Evolutionary conservation across 2,329 filamentous ascomycete genomes (phyloP), one percentile per base, ranked within the genome.

Genomic region (Zopfia rhizophila): DNA sequence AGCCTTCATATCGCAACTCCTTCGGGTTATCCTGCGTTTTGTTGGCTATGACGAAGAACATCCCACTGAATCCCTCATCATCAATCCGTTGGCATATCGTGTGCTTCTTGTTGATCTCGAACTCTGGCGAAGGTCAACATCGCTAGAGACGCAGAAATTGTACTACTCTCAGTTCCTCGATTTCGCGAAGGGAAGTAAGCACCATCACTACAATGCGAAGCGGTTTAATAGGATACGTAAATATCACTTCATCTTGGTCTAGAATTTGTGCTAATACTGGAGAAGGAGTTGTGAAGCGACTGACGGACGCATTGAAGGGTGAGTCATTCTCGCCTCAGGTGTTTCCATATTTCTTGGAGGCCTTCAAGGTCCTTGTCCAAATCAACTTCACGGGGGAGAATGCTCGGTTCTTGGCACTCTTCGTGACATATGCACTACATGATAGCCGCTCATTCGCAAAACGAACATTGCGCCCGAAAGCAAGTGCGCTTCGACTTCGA

Each of bases 1-100:
- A 50, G 66, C 68, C 2, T 72, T 87, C 33, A 75, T 81, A 12
- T 68, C 77, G 38, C 72, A 88, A 53, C 77, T 97, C 7, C 79
- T 99, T 5, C 86, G 85, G 45, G 76, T 93, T 17, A 84, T 96
- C 3, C 80, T 99, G 13, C 82, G 83, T 6, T 99, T 97, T 68
- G 86, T 97, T 48, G 94, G 94, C 3, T 97, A 96, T 70, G 87
- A 92, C 51, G 86, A 88, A 55, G 76, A 82, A n/a, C 81, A 86
- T 23, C 90, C 91, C 1, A 84, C 91, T 46, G 87, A 93, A 46
- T 97, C 93, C 1, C 90, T 97, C 60, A 95, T 99, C 66, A 89
- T 96, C 58, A 99, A 99, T 61, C 93, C 94, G 0, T 80, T 99
- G 51, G 94, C 93, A 3, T 99, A 97, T 72, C 87, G 94, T 32